Base-by-base conservation (phyloP, 1,284 basidiomycete genomes). In the Ceratobasidium sp. region DNA sequence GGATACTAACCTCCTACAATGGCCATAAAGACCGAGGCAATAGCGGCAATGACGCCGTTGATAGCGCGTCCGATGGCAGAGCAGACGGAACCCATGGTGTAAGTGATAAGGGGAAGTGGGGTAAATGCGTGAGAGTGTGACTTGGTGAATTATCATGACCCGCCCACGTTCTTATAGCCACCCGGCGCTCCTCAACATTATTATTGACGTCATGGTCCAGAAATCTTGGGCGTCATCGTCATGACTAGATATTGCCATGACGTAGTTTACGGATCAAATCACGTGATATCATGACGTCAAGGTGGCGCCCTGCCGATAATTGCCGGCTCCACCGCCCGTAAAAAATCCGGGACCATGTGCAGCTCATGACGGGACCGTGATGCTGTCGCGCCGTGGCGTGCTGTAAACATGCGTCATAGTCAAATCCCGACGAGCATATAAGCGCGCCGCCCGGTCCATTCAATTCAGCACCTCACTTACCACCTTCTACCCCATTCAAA, bases 51-150 rank as follows among this genome's bases (percentile, higher is more conserved):
- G 76, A 80, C 80, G 69, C 68, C 33, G 55, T 77, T 79, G 63
- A 80, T 80, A 39, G 80, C 80, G 70, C 70, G 55, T 10, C 70
- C 70, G 53, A 79, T 79, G 53, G 80, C 79, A 51, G 80, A 79
- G 79, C 80, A 70, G 58, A 79, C 49, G 46, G 69, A 75, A 20
- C 80, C 80, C 80, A 75, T 75, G 44, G 10, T 75, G 33, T 44
- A 49, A 33, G 28, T 12, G 61, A 4, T 33, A 33, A 4, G 33
- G 4, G 1, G 33, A 33, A 33, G 33, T 33, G 33, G 33, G 33
- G 33, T 33, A 33, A 33, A 33, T 4, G 33, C 33, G 33, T 33
- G 33, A 33, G 33, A 33, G 33, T 33, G 33, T 33, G 33, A 33
- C 33, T 33, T 33, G 33, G 33, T 33, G 33, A 33, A 33, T 33